Percentiles rank a stretch among this genome's conserved stretches.
phyloP scores from a whole-genome alignment of 352 stramenopile genomes.

The Globisporangium solare region DNA sequence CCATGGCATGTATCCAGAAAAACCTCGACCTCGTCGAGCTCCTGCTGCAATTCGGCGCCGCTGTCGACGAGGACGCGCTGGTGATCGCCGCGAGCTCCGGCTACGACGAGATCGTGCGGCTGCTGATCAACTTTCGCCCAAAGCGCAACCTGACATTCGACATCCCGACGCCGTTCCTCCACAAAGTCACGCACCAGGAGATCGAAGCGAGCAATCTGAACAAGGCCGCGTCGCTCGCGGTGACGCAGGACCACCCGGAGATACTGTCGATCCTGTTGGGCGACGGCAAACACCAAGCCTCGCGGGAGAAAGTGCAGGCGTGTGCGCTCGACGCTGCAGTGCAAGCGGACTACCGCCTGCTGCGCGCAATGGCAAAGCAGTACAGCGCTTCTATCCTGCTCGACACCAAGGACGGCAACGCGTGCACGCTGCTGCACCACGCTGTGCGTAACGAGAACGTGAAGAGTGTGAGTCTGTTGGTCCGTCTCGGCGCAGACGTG shows the following conservation, averaged over 20 bases:
- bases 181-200: constrained; percentile 17
- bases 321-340: constrained; percentile 49
- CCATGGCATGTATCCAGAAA: constrained; percentile 40
- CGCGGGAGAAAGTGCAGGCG: constrained; percentile 22
- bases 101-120: constrained; percentile 32
- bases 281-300: constrained; percentile 33
- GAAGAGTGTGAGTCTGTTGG: constrained; percentile 54
- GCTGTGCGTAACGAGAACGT: constrained; percentile 47
- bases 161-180: constrained; percentile 20
- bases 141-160: constrained; percentile 17
- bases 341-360: constrained; percentile 40
- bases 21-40: constrained; percentile 46
- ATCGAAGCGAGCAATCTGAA: constrained; percentile 32
- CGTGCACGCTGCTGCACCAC: constrained; percentile 59
- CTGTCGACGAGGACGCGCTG: constrained; percentile 58
- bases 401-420: constrained; percentile 34
- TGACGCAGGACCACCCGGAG: constrained; percentile 33
- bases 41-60: constrained; percentile 54
- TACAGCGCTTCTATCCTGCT: constrained; percentile 43
- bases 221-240: constrained; percentile 43
- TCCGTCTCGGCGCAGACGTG: constrained; percentile 60
- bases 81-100: constrained; percentile 36
- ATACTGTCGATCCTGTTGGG: constrained; percentile 48
- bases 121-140: constrained; percentile 27
- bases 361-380: constrained; percentile 47